Evolutionary conservation across 352 stramenopile genomes (phyloP).

Genomic region (Pythium phragmiticola): DNA sequence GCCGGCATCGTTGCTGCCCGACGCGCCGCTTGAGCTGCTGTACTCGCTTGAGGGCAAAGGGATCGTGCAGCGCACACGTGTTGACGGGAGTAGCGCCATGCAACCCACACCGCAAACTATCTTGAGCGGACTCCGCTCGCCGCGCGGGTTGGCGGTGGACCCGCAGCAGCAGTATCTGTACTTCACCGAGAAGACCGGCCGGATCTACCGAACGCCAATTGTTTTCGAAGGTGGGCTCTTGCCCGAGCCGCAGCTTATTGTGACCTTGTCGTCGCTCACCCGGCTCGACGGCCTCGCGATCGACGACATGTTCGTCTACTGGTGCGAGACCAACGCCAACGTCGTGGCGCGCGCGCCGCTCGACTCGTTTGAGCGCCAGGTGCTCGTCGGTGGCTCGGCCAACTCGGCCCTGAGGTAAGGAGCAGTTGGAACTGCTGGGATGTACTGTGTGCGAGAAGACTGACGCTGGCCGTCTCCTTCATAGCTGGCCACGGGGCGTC

Average conservation of each 20-base stretch:
- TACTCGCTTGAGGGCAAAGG: constrained; percentile 65
- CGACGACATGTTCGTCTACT: constrained; percentile 45
- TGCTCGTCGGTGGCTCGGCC: constrained; percentile 50
- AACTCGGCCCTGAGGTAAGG: constrained; percentile 55
- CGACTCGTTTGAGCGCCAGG: constrained; percentile 41
- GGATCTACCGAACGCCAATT: constrained; percentile 37
- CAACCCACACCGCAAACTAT: constrained; percentile 15
- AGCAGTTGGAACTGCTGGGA: background rate
- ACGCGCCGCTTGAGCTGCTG: constrained; percentile 32
- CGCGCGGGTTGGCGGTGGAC: constrained; percentile 51
- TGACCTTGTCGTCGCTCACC: constrained; percentile 42
- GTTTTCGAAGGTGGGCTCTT: background rate
- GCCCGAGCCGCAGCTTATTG: constrained; percentile 27
- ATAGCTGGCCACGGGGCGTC: constrained; percentile 61
- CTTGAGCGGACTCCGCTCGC: constrained; percentile 41
- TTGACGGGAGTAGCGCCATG: constrained; percentile 1
- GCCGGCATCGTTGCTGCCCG: constrained; percentile 1
- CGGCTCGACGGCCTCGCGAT: constrained; percentile 65
- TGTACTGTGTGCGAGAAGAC: background rate
- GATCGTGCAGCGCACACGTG: constrained; percentile 32
- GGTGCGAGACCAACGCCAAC: constrained; percentile 70
- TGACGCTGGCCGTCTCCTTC: background rate
- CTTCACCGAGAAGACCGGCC: constrained; percentile 73
- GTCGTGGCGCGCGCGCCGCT: constrained; percentile 46
- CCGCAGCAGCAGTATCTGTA: constrained; percentile 37